phyloP scores from a whole-genome alignment of 1,139 yeast species.

The Casaregolazyma suthepensis region DNA sequence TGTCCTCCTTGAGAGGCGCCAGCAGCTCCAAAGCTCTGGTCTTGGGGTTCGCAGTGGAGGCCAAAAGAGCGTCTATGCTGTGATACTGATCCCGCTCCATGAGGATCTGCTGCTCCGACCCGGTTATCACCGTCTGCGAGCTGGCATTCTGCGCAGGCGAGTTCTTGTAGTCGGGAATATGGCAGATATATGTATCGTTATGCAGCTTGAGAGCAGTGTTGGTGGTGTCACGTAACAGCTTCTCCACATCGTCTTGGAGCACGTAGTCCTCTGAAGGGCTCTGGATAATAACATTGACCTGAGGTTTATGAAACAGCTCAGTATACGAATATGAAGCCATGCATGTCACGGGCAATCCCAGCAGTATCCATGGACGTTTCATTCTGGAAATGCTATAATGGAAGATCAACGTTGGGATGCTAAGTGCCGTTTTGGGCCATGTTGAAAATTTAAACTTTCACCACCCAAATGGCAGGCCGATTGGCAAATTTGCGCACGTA shows the following conservation, averaged over 20 bases:
- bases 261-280: constrained; percentile 6
- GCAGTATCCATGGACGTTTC: neutral
- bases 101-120: neutral
- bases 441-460: constrained; percentile 1
- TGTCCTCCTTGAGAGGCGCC: constrained; percentile 21
- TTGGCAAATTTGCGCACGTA: neutral
- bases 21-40: constrained; percentile 1
- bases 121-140: neutral
- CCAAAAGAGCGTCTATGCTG: constrained; percentile 20
- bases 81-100: neutral
- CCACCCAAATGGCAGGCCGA: neutral
- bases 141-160: neutral
- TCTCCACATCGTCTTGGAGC: constrained; percentile 1
- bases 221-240: constrained; percentile 2
- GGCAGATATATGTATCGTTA: constrained; percentile 10
- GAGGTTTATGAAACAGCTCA: constrained; percentile 20
- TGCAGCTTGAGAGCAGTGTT: constrained; percentile 2
- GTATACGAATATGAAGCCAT: neutral
- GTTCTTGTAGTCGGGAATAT: constrained; percentile 1
- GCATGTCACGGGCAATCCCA: neutral
- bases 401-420: neutral
- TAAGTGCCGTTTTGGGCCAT: neutral
- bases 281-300: constrained; percentile 13
- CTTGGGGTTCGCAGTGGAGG: constrained; percentile 17
- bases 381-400: neutral